Conservation (phyloP, 2,329 filamentous ascomycete genomes). For the Stagonosporopsis chrysanthemi region DNA sequence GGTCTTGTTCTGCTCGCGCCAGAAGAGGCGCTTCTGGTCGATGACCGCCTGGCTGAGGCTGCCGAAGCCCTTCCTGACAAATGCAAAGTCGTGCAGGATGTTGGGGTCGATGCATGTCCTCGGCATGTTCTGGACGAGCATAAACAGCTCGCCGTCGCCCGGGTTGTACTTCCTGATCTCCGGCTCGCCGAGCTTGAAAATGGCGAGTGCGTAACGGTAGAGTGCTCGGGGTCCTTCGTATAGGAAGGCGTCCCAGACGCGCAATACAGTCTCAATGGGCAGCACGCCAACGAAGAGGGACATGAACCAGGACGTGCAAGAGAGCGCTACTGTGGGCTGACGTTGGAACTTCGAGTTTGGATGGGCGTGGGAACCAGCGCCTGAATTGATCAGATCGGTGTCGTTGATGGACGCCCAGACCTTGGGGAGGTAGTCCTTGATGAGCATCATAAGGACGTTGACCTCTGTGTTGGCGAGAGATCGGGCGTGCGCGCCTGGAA, state of each 20-base stretch:
- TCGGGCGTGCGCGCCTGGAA: slow-evolving; percentile 90
- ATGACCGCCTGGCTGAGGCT: slow-evolving; percentile 83
- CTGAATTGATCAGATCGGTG: slow-evolving; percentile 60
- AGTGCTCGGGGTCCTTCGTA: slow-evolving; percentile 94
- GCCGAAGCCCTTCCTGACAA: slow-evolving; percentile 79
- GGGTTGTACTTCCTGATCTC: slow-evolving; percentile 76
- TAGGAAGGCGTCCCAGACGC: slow-evolving; percentile 95
- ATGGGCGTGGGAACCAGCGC: slow-evolving; percentile 45
- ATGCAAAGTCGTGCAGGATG: slow-evolving; percentile 80
- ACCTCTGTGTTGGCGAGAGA: slow-evolving; percentile 93
- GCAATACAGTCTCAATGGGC: slow-evolving; percentile 87
- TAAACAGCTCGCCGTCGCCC: slow-evolving; percentile 95
- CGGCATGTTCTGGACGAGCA: slow-evolving; percentile 88
- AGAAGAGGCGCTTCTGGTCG: slow-evolving; percentile 69
- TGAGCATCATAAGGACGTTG: slow-evolving; percentile 86
- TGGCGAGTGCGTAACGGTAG: slow-evolving; percentile 87
- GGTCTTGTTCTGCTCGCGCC: slow-evolving; percentile 42
- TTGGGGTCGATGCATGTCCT: slow-evolving; percentile 84
- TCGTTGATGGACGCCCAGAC: slow-evolving; percentile 92
- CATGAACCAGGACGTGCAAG: slow-evolving; percentile 98
- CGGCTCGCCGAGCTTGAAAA: slow-evolving; percentile 86
- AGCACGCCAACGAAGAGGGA: slow-evolving; percentile 92
- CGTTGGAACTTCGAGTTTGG: slow-evolving; percentile 53
- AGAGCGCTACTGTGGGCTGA: slow-evolving; percentile 88
- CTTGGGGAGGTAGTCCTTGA: slow-evolving; percentile 80